Evolutionary conservation across 768 basidiomycete species (phyloP).

Genomic region (Phylloporus sp.): DNA sequence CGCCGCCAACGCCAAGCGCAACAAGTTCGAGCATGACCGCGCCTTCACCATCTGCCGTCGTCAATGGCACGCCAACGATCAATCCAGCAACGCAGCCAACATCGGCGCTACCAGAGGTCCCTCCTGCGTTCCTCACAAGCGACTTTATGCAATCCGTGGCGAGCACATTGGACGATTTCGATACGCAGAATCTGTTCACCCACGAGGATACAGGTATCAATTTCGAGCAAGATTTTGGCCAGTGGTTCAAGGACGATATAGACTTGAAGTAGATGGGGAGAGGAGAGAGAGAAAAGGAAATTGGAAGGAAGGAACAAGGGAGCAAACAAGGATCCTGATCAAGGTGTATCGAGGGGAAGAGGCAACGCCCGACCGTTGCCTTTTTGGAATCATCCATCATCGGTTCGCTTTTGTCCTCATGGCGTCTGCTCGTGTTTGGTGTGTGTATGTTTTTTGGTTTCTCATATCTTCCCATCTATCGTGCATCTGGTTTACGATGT

Average conservation of each 20-base stretch:
- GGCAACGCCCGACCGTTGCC: not conserved
- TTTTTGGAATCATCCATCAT: constrained; percentile 10
- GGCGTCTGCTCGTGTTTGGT: constrained; percentile 1
- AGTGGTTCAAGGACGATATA: constrained; percentile 63
- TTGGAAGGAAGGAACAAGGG: constrained; percentile 2
- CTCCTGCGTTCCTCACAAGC: constrained; percentile 16
- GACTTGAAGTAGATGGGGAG: constrained; percentile 22
- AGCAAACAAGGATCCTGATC: not conserved
- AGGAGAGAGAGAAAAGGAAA: not conserved
- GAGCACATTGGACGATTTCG: constrained; percentile 39
- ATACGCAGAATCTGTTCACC: constrained; percentile 36
- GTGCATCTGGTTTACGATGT: constrained; percentile 10
- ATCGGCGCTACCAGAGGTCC: constrained; percentile 26
- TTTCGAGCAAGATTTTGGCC: constrained; percentile 72
- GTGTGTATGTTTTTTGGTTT: constrained; percentile 4
- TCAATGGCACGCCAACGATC: constrained; percentile 31
- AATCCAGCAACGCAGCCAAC: constrained; percentile 25
- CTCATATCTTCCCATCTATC: constrained; percentile 6
- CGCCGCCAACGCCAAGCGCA: constrained; percentile 36
- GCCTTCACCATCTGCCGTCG: constrained; percentile 35
- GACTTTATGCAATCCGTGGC: constrained; percentile 48
- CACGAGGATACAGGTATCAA: constrained; percentile 47
- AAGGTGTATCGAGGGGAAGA: constrained; percentile 4
- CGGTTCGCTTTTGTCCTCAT: constrained; percentile 2
- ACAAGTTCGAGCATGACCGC: constrained; percentile 33